Percentiles rank a stretch among this genome's conserved stretches.
These are phyloP conservation scores for Hanseniaspora taiwanica DNA, from an alignment of 805 yeast genomes.

Conservation along the genomic window DNA sequence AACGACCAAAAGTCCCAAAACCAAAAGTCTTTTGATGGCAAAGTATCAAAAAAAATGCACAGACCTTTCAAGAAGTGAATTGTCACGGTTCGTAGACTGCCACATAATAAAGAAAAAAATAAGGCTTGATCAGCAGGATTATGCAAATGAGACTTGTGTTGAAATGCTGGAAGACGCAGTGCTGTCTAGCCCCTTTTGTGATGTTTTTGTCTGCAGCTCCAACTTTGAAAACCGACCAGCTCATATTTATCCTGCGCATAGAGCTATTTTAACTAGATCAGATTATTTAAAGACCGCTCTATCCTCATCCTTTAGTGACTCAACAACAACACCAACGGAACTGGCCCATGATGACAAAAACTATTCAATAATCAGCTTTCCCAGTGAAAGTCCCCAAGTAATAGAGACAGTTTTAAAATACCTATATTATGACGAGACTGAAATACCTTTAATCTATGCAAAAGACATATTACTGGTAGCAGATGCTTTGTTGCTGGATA, in stretches of 20 bases:
- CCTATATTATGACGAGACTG: slow-evolving; percentile 47
- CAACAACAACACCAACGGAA: slow-evolving; percentile 5
- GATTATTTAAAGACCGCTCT: slow-evolving; percentile 57
- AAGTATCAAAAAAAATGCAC: slow-evolving; percentile 22
- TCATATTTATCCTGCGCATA: slow-evolving; percentile 47
- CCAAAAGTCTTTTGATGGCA: slow-evolving; percentile 22
- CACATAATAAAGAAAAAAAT: slow-evolving; percentile 12
- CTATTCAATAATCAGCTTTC: slow-evolving; percentile 18
- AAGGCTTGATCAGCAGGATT: too few relatives aligned
- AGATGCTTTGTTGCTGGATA: slow-evolving; percentile 43
- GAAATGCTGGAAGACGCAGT: not conserved
- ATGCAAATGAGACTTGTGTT: not conserved
- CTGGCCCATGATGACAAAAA: slow-evolving; percentile 2
- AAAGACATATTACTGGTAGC: slow-evolving; percentile 47
- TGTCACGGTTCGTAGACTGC: slow-evolving; percentile 14
- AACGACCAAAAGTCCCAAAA: slow-evolving; percentile 18
- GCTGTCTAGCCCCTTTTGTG: slow-evolving; percentile 28
- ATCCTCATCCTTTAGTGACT: slow-evolving; percentile 33
- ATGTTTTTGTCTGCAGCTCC: slow-evolving; percentile 30
- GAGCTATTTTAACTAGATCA: slow-evolving; percentile 45
- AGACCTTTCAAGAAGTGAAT: slow-evolving; percentile 16
- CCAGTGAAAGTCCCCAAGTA: slow-evolving; percentile 19
- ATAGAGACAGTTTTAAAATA: slow-evolving; percentile 40
- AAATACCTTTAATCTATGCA: slow-evolving; percentile 36
- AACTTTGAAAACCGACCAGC: slow-evolving; percentile 13